Base-by-base conservation (phyloP, 2,329 filamentous ascomycete species). In the Xylaria sp. region DNA sequence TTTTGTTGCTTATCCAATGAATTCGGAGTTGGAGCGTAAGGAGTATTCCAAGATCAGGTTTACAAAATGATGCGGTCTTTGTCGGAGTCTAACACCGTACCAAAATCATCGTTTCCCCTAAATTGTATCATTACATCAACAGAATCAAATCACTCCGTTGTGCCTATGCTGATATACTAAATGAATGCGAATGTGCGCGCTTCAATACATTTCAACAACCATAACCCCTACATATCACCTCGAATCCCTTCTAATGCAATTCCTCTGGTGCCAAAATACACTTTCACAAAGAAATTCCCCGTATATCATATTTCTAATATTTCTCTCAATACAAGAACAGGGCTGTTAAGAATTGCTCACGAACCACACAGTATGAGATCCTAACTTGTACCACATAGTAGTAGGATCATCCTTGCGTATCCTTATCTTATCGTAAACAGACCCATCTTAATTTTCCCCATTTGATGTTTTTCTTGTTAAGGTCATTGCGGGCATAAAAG, bases 71-170 rank as follows among this genome's bases (percentile, higher is more conserved):
- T 56, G 44, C 28, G 26, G 44, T 38, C 42, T 56, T 38, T 26
- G 17, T 58, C 42, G 36, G 23, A 59, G 33, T 17, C 28, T n/a
- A n/a, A 31, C 26, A 49, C 33, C 26, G 38, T 11, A 15, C 31
- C 31, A 31, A 48, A 20, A 46, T n/a, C 44, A 62, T 26, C 15
- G 6, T 38, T 28, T 20, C 44, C 46, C 28, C 38, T 26, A 66
- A 44, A 66, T 66, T 68, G 66, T 66, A 62, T 59, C 38, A 68
- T 53, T 38, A 65, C 46, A 65, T 6, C 15, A 66, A 63, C n/a
- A 36, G 40, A 62, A 31, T 7, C 31, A 33, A 62, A 57, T 26
- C n/a, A 51, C 10, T 33, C 26, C 2, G 6, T 13, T 23, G 31
- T 9, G 20, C 36, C 26, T 26, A 5, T 53, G 2, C 36, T 6